Percentiles rank a stretch among this genome's conserved stretches.
Conservation (phyloP, 768 basidiomycete genomes). For the Tylopilus plumbeoviolaceoides region DNA sequence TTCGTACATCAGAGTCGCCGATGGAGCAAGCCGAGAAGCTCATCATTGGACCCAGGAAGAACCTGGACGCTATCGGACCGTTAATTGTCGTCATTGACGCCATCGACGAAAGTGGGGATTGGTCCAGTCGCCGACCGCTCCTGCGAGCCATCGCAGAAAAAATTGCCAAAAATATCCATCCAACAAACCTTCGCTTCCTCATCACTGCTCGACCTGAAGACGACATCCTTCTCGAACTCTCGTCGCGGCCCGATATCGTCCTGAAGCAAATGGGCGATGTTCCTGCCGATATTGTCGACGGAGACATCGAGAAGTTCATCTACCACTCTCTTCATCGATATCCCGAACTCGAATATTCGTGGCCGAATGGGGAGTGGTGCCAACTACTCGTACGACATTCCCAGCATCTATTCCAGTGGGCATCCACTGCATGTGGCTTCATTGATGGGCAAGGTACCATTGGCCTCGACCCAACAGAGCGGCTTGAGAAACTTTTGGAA, state of each 20-base stretch:
- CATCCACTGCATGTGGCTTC: too few relatives aligned
- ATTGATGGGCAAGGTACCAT: too few relatives aligned
- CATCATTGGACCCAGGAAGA: neutral
- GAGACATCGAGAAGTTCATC: conserved; percentile 4
- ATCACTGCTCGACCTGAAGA: conserved; percentile 17
- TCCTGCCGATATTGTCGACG: neutral
- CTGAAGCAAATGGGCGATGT: neutral
- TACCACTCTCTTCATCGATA: neutral
- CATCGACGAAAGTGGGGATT: neutral
- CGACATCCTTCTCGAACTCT: neutral
- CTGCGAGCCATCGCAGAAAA: neutral
- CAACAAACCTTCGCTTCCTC: neutral
- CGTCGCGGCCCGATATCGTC: neutral
- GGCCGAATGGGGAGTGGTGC: conserved; percentile 14
- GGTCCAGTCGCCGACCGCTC: neutral
- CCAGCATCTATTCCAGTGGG: conserved; percentile 25
- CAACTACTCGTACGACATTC: conserved; percentile 13
- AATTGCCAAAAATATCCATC: neutral
- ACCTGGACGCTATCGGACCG: neutral
- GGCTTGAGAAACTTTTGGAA: too few relatives aligned
- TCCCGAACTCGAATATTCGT: neutral
- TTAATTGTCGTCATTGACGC: neutral
- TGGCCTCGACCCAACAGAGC: too few relatives aligned
- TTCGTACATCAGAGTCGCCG: neutral
- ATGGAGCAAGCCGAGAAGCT: neutral